phyloP scores from a whole-genome alignment of 805 yeast genomes.

The Pichia gijzeniarum region DNA sequence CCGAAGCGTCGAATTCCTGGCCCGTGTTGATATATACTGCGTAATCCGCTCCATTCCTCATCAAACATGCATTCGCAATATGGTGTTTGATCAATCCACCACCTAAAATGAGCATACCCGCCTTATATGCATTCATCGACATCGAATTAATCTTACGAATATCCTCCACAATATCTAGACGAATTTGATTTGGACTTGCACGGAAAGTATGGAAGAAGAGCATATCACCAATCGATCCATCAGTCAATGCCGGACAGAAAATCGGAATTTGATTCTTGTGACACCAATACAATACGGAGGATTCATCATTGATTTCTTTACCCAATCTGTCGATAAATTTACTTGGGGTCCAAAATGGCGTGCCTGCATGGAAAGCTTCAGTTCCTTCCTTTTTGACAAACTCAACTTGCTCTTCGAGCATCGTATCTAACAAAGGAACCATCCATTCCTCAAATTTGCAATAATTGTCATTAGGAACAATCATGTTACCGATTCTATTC shows the following conservation, averaged over 20 bases:
- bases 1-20: conserved; percentile 97
- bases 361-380: conserved; percentile 57
- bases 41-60: conserved; percentile 99
- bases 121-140: conserved; percentile 90
- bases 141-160: conserved; percentile 85
- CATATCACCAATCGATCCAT: conserved; percentile 99
- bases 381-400: conserved; percentile 48
- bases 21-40: conserved; percentile 98
- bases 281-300: conserved; percentile 95
- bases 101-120: conserved; percentile 95
- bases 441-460: conserved; percentile 99
- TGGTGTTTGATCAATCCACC: conserved; percentile 97
- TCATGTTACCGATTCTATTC: conserved; percentile 94
- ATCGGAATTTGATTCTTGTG: conserved; percentile 94
- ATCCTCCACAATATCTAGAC: conserved; percentile 91
- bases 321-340: conserved; percentile 89
- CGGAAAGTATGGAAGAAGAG: conserved; percentile 96
- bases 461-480: conserved; percentile 97
- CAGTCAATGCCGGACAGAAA: conserved; percentile 96
- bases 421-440: conserved; percentile 82
- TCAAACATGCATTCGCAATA: conserved; percentile 93
- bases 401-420: conserved; percentile 83
- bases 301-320: conserved; percentile 89
- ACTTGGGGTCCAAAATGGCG: conserved; percentile 90
- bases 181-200: conserved; percentile 81